Base-by-base conservation (phyloP, 2,329 filamentous ascomycete genomes). In the Aspergillus puulaauensis region DNA sequence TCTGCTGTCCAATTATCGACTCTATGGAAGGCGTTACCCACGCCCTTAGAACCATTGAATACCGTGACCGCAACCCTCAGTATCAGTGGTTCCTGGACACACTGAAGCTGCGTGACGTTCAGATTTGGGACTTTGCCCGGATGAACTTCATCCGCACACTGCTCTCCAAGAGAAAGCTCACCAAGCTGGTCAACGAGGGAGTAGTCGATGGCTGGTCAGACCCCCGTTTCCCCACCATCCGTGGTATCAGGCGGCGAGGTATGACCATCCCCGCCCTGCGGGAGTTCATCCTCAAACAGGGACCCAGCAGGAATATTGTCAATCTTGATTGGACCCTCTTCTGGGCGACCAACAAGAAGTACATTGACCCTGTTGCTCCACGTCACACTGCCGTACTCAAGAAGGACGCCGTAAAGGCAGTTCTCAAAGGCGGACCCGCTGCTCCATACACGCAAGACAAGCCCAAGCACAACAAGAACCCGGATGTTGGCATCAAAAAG, bases 391-490 rank as follows among this genome's bases (percentile, higher is more conserved):
- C 88, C 23, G 84, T 97, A 61, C 79, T 86, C 56, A 83, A 86
- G 68, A 86, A 89, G 68, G 83, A 90, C 67, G 81, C 84, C 46
- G 91, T 96, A 61, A 87, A 84, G 69, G 87, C 89, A 21, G 85
- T 80, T 5, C 75, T 96, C 49, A 85, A 80, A 49, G 90, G 90
- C 43, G 82, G 85, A 3, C 87, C 86, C 1, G 80, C 83, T 23
- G 79, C 80, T 12, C 56, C 56, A 4, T 83, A 84, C 69, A 84
- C 82, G 19, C 87, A 91, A 70, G 86, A 96, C 62, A 93, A 90
- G 75, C 89, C 90, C 43, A 90, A 91, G 76, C 93, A 97, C 77
- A 87, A 86, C 69, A 98, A 98, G 84, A 96, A 97, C 79, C 82
- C 88, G 45, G 85, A 87, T 2, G 81, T 97, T 6, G 93, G 93